phyloP scores from a whole-genome alignment of 2,329 filamentous ascomycete genomes.

The Cryphonectria radicalis region DNA sequence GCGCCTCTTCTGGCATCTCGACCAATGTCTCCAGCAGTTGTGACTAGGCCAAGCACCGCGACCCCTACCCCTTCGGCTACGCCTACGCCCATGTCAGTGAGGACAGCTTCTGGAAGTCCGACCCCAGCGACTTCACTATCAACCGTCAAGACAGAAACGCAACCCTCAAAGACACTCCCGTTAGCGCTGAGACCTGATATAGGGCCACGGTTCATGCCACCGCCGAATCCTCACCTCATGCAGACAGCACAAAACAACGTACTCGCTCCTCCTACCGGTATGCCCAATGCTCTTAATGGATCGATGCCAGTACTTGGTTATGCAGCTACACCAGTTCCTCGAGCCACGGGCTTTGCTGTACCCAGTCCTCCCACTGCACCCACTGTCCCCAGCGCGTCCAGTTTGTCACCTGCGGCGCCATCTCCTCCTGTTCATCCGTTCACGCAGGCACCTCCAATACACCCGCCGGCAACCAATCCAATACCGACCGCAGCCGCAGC shows the following conservation, averaged over 20 bases:
- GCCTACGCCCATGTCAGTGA: slow-evolving; percentile 10
- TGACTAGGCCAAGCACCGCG: not conserved
- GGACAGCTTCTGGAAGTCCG: slow-evolving; percentile 12
- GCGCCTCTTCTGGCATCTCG: slow-evolving; percentile 17
- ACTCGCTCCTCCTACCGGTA: slow-evolving; percentile 35
- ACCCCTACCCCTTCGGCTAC: not conserved
- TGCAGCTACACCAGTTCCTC: slow-evolving; percentile 28
- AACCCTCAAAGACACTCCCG: slow-evolving; percentile 20
- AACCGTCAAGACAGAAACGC: slow-evolving; percentile 26
- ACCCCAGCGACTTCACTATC: slow-evolving; percentile 13
- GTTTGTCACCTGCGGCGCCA: slow-evolving; percentile 33
- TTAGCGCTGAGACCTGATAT: slow-evolving; percentile 26
- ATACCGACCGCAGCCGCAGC: not conserved
- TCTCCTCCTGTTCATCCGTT: slow-evolving; percentile 33
- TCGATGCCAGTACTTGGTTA: slow-evolving; percentile 36
- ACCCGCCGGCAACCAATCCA: slow-evolving; percentile 2
- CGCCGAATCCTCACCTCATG: slow-evolving; percentile 28
- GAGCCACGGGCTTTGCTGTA: slow-evolving; percentile 36
- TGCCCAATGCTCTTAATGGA: slow-evolving; percentile 32
- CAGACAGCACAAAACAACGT: slow-evolving; percentile 28
- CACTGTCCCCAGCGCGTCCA: slow-evolving; percentile 34
- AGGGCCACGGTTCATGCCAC: slow-evolving; percentile 29
- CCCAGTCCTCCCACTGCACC: slow-evolving; percentile 35
- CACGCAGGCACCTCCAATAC: not conserved
- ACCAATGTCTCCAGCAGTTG: slow-evolving; percentile 18